Evolutionary conservation across 202 grass and related monocot genomes (phyloP).

Genomic region (Saccharum hybrid): DNA sequence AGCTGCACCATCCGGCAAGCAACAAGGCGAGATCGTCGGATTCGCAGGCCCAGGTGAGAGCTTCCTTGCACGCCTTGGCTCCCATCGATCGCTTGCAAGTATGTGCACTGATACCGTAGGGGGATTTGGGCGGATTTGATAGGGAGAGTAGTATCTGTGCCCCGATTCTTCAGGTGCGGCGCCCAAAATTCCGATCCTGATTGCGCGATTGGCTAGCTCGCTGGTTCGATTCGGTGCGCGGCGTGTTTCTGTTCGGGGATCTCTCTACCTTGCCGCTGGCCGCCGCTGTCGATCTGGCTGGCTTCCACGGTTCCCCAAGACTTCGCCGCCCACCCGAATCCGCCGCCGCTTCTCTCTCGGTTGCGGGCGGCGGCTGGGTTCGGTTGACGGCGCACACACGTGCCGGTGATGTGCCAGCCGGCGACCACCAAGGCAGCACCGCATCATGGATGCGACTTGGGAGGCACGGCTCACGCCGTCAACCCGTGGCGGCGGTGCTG

Average conservation of each 20-base stretch:
- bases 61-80: neutral
- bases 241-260: neutral
- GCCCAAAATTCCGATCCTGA: neutral
- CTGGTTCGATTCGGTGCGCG: neutral
- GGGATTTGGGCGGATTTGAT: neutral
- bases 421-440: no score
- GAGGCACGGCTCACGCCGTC: neutral
- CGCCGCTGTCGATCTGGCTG: neutral
- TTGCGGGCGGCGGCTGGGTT: neutral
- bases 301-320: neutral
- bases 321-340: neutral
- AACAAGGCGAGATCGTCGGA: neutral
- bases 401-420: neutral
- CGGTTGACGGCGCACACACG: neutral
- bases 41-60: neutral
- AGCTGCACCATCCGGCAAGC: constrained; percentile 1
- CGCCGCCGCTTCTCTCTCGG: neutral
- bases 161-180: neutral
- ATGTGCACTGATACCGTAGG: neutral
- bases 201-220: neutral
- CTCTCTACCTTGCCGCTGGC: neutral
- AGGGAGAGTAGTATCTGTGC: neutral
- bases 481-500: no score
- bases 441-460: neutral
- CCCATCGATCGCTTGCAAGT: neutral